A percentile compares a stretch with the other conserved stretches of the same genome.
Evolutionary conservation across 805 yeast genomes (phyloP).

Genomic region (Cyberlindnera meyerae): DNA sequence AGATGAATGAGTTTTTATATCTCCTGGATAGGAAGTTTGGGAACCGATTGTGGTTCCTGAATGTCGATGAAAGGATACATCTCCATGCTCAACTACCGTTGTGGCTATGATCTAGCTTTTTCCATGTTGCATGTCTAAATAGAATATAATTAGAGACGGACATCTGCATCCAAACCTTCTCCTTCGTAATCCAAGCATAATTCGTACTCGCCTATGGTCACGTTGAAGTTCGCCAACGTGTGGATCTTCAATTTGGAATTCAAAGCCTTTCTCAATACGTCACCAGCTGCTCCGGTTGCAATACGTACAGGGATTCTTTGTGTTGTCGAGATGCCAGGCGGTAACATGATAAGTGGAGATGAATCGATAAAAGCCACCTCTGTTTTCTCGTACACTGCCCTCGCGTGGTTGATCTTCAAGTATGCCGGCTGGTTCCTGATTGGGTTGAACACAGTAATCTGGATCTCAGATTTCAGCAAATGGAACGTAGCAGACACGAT

Average conservation of each 20-base stretch:
- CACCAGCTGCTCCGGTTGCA: constrained; percentile 41
- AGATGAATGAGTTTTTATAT: constrained; percentile 18
- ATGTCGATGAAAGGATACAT: constrained; percentile 30
- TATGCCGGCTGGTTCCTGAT: constrained; percentile 40
- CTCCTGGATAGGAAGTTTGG: constrained; percentile 32
- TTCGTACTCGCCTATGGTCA: constrained; percentile 36
- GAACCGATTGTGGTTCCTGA: constrained; percentile 26
- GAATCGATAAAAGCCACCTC: constrained; percentile 41
- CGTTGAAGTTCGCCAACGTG: constrained; percentile 39
- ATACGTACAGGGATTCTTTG: constrained; percentile 46
- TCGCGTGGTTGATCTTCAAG: constrained; percentile 40
- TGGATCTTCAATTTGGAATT: constrained; percentile 46
- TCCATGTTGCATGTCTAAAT: too few species aligned
- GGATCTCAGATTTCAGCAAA: constrained; percentile 48
- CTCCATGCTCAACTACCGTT: too few species aligned
- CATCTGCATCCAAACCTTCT: constrained; percentile 36
- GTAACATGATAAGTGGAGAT: constrained; percentile 38
- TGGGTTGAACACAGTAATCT: constrained; percentile 52
- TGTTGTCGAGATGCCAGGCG: constrained; percentile 49
- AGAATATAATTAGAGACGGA: constrained; percentile 29
- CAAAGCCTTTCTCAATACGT: constrained; percentile 44
- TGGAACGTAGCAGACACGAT: constrained; percentile 49
- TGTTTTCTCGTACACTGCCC: constrained; percentile 43
- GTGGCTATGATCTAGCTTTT: too few species aligned
- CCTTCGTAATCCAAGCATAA: constrained; percentile 44